Evolutionary conservation across 1,284 basidiomycete species (phyloP).

Genomic region (Cerioporus squamosus): DNA sequence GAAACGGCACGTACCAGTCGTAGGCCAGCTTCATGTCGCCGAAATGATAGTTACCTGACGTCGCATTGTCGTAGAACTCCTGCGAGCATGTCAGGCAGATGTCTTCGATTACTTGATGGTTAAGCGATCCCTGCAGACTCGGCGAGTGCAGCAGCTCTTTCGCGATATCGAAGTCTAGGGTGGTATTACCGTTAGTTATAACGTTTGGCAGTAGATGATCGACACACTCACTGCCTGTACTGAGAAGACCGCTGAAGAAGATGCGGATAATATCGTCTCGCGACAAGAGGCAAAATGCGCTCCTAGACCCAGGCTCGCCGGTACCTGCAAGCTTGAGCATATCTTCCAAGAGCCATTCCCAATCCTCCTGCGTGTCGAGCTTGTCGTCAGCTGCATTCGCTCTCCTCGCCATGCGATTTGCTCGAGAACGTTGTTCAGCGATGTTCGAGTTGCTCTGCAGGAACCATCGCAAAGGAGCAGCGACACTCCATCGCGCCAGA

Average conservation of each 20-base stretch:
- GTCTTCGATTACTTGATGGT: slow-evolving; percentile 63
- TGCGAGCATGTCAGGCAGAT: slow-evolving; percentile 81
- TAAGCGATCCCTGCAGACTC: slow-evolving; percentile 55
- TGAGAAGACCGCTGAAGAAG: slow-evolving; percentile 84
- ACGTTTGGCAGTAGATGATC: too few relatives aligned
- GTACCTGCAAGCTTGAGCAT: slow-evolving; percentile 82
- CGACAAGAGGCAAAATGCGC: slow-evolving; percentile 81
- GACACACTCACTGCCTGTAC: slow-evolving; percentile 80
- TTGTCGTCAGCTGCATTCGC: slow-evolving; percentile 60
- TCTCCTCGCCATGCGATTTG: slow-evolving; percentile 83
- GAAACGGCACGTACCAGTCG: slow-evolving; percentile 72
- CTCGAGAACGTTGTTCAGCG: slow-evolving; percentile 80
- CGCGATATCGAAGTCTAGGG: slow-evolving; percentile 80
- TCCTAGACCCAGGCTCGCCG: slow-evolving; percentile 62
- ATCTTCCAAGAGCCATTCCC: slow-evolving; percentile 86
- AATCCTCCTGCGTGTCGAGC: slow-evolving; percentile 70
- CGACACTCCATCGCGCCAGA: slow-evolving; percentile 83
- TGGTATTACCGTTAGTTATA: too few relatives aligned
- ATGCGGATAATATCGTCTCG: slow-evolving; percentile 75
- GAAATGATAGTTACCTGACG: slow-evolving; percentile 86
- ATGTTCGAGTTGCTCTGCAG: slow-evolving; percentile 73
- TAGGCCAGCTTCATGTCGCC: slow-evolving; percentile 96
- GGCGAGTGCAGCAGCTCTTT: slow-evolving; percentile 64
- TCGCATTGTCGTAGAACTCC: slow-evolving; percentile 94
- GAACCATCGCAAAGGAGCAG: slow-evolving; percentile 84